Evolutionary conservation across 2,329 filamentous ascomycete genomes (phyloP), one percentile per base, ranked within the genome.

Genomic region (Hypoxylon rubiginosum): DNA sequence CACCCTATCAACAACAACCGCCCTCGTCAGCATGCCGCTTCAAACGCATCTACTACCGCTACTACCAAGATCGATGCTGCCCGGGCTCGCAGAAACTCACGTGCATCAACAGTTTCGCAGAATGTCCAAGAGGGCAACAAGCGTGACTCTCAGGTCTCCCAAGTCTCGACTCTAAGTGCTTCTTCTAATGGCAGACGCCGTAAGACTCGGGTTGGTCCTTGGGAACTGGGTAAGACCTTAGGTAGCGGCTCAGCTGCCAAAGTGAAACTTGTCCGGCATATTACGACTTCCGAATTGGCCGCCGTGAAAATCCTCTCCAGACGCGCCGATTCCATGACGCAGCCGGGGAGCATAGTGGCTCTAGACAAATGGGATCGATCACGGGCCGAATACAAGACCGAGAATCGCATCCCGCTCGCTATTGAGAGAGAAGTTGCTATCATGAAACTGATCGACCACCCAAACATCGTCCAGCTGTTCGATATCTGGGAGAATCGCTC

Each of bases 401-500:
- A 91, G 63, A 87, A 90, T 71, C 86, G 88, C 58, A 94, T 97
- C 76, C 95, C 95, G 1, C 89, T 95, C 74, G 92, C 94, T 1
- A 92, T 99, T 66, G 95, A 98, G 80, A 88, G 96, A 58, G 96
- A 99, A 77, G 94, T 99, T 43, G 94, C 95, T 32, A 97, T 99
- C 73, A 93, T 99, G 87, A 98, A 97, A 81, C 86, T 98, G 62
- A 92, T 98, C 66, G 91, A 97, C 74, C 96, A 99, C 80, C 92
- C 91, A 5, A 96, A 98, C 77, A 95, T 98, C 73, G 94, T 97
- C 79, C 93, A 92, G 71, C 82, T 99, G 9, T 96, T 95, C 77
- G 96, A 99, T 80, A 95, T 99, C 30, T 99, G 95, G 95, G 96
- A 99, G 81, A 98, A 97, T 76, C 88, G 92, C 21, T 92, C 93